A percentile compares a stretch with the other conserved stretches of the same genome.
Evolutionary conservation across 805 yeast genomes (phyloP).

Genomic region (Pichia ethanolica): DNA sequence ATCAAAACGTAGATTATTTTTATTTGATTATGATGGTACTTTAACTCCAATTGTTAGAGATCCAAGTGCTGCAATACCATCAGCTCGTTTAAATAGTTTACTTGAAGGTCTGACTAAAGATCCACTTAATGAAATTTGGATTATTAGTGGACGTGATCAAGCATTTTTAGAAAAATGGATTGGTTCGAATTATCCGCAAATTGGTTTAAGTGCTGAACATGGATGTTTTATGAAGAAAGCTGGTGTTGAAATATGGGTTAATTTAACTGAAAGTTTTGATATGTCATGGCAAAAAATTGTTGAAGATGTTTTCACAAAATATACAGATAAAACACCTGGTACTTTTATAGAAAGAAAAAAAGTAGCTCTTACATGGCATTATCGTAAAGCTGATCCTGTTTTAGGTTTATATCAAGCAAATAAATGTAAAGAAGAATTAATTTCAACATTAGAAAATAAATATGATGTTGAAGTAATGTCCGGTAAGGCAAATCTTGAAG

Average conservation of each 20-base stretch:
- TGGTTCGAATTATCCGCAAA: constrained; percentile 50
- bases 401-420: constrained; percentile 83
- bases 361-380: constrained; percentile 97
- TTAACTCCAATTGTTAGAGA: constrained; percentile 92
- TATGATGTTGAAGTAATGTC: constrained; percentile 92
- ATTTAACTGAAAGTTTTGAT: constrained; percentile 72
- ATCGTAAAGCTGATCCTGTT: constrained; percentile 89
- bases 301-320: constrained; percentile 59
- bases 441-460: constrained; percentile 41
- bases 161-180: constrained; percentile 82
- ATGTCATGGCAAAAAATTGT: constrained; percentile 95
- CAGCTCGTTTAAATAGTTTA: constrained; percentile 56
- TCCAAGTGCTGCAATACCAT: constrained; percentile 97
- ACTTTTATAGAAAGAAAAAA: constrained; percentile 78
- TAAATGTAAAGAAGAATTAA: constrained; percentile 58
- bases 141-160: constrained; percentile 94
- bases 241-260: constrained; percentile 65
- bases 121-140: constrained; percentile 84
- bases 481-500: constrained; percentile 96
- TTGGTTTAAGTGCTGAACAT: constrained; percentile 94
- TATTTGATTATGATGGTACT: constrained; percentile 97
- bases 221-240: constrained; percentile 88
- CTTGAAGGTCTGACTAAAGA: constrained; percentile 59
- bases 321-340: constrained; percentile 88
- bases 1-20: constrained; percentile 65